Evolutionary conservation across 78 protist genomes (phyloP).

Genomic region (Speleostelium caveatum): DNA sequence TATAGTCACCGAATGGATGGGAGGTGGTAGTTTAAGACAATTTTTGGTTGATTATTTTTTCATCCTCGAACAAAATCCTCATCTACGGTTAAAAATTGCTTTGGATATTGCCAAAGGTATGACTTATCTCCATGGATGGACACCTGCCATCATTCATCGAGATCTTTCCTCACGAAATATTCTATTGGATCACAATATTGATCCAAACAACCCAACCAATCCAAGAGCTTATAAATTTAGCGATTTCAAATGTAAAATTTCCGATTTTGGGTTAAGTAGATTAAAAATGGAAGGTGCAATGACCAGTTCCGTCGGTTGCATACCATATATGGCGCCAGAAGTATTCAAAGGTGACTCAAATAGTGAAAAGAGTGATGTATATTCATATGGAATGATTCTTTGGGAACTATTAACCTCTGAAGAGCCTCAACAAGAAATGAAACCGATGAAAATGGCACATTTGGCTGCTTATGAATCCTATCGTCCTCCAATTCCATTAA

Average conservation of each 20-base stretch:
- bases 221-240: slow-evolving; percentile 24
- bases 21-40: slow-evolving; percentile 63
- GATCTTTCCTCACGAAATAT: slow-evolving; percentile 83
- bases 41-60: slow-evolving; percentile 35
- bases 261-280: slow-evolving; percentile 81
- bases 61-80: slow-evolving; percentile 52
- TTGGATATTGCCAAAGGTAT: slow-evolving; percentile 86
- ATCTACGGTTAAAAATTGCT: slow-evolving; percentile 75
- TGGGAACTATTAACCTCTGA: slow-evolving; percentile 74
- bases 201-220: not conserved
- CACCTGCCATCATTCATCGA: slow-evolving; percentile 81
- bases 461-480: slow-evolving; percentile 56
- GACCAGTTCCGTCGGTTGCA: slow-evolving; percentile 69
- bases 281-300: slow-evolving; percentile 60
- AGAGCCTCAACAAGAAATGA: slow-evolving; percentile 80
- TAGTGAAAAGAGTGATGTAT: slow-evolving; percentile 79
- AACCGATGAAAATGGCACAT: slow-evolving; percentile 67
- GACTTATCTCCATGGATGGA: slow-evolving; percentile 81
- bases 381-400: slow-evolving; percentile 66
- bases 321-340: slow-evolving; percentile 82
- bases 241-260: slow-evolving; percentile 68
- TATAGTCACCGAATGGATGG: slow-evolving; percentile 78
- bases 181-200: slow-evolving; percentile 51
- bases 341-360: slow-evolving; percentile 77
- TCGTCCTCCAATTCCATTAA: slow-evolving; percentile 68